phyloP scores from a whole-genome alignment of 2,329 filamentous ascomycete genomes.

The Cryoendolithus antarcticus region DNA sequence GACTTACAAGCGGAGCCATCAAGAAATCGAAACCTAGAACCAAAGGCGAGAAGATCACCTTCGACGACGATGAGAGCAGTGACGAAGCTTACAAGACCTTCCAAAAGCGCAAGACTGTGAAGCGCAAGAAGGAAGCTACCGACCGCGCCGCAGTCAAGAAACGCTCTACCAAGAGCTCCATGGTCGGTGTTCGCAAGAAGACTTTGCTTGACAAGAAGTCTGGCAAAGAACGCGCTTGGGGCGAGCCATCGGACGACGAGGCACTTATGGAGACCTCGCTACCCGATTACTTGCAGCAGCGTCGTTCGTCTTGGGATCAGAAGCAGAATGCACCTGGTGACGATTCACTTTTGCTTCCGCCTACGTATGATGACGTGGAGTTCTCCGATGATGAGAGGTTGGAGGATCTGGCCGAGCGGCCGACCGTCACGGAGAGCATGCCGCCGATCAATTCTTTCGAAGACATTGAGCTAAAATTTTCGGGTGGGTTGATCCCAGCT shows the following conservation, averaged over 20 bases:
- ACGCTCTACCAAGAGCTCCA: conserved; percentile 25
- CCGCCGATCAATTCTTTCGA: conserved; percentile 54
- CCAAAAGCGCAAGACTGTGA: conserved; percentile 45
- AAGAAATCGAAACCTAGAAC: conserved; percentile 5
- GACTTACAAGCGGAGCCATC: not conserved
- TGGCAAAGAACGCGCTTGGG: conserved; percentile 7
- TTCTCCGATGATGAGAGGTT: conserved; percentile 60
- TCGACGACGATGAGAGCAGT: conserved; percentile 40
- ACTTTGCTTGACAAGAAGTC: conserved; percentile 7
- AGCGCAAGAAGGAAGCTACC: conserved; percentile 40
- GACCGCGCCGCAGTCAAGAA: conserved; percentile 37
- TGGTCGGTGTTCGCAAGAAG: conserved; percentile 23
- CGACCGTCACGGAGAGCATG: conserved; percentile 51
- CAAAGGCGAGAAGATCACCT: conserved; percentile 11
- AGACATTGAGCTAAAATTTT: conserved; percentile 63
- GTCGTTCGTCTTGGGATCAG: conserved; percentile 57
- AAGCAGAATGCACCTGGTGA: conserved; percentile 48
- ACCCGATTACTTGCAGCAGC: conserved; percentile 59
- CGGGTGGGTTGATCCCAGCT: conserved; percentile 71
- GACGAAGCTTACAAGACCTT: conserved; percentile 51
- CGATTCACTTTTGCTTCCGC: conserved; percentile 62
- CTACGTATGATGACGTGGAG: conserved; percentile 60
- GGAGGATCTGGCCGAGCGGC: conserved; percentile 54
- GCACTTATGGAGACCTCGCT: conserved; percentile 46
- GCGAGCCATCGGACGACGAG: conserved; percentile 35